Evolutionary conservation across 352 stramenopile species (phyloP), one percentile per base, ranked within the genome.

Genomic region (Phytopythium delawarense): DNA sequence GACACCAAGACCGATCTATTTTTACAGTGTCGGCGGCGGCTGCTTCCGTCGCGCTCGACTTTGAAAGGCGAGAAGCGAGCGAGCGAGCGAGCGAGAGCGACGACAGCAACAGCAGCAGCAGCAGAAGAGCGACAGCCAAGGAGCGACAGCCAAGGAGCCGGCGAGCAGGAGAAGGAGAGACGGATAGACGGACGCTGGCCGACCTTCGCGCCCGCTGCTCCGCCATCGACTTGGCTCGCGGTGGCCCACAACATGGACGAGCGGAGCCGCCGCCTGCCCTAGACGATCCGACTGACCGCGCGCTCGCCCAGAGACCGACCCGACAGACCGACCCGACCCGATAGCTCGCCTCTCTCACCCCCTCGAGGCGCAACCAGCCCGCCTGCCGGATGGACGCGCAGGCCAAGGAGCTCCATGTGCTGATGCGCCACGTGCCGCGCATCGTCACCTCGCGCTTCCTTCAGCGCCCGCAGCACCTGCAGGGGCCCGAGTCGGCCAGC

Each of bases 401-500:
- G 13, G 52, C 53, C 48, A 88, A 83, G 62, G 83, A 92, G 62
- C 74, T 92, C 20, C 75, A 72, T 45, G 72, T 89, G 45, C 64
- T 92, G 21, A 66, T 76, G 44, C 79, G 83, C 45, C 81, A 91
- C 64, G 78, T 92, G n/a, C 83, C 83, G 12, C 80, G 82, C 45
- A 88, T 92, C 66, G 83, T 91, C 50, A 64, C 89, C 16, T 84
- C 83, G 48, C 74, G 72, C 32, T 92, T 86, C 52, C 23, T 84
- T 5, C 70, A 67, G 28, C 78, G 75, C 1, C 78, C 69, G 3
- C 70, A 87, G 46, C 75, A 70, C 3, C 74, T 82, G 12, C 72
- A 68, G 23, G 81, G 74, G 12, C 81, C 83, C 6, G 76, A 81
- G 65, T 75, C 69, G 34, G 63, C 50, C 20, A 66, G 70, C 6